Conservation (phyloP, 345 rosid species). For the Limnanthes douglasii region DNA sequence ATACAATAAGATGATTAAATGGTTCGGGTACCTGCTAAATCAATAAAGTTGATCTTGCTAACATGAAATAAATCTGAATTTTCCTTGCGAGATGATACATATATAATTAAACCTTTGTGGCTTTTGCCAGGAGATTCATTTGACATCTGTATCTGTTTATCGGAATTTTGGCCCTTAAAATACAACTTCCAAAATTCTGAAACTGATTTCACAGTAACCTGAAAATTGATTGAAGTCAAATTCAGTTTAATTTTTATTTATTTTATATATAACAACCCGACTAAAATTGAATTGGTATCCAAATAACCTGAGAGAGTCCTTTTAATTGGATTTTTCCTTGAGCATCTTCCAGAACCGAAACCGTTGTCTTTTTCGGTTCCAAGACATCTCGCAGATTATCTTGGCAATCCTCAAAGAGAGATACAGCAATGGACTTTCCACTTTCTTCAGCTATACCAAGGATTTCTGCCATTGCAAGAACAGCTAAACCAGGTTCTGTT, state of each 20-base stretch:
- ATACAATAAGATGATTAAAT: background rate
- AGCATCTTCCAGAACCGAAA: constrained; percentile 26
- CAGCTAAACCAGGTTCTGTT: constrained; percentile 30
- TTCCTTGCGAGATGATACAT: constrained; percentile 12
- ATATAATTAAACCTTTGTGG: constrained; percentile 46
- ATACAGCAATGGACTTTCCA: constrained; percentile 20
- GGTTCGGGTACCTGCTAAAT: constrained; percentile 41
- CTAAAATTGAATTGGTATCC: no score
- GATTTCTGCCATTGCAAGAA: constrained; percentile 29
- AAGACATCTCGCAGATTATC: constrained; percentile 41
- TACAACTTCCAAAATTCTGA: constrained; percentile 37
- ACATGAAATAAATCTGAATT: constrained; percentile 5
- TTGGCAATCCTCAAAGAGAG: constrained; percentile 35
- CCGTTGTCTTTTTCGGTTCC: constrained; percentile 24
- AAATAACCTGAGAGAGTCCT: constrained; percentile 83
- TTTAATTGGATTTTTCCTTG: constrained; percentile 47
- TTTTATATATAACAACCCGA: no score
- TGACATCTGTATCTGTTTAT: constrained; percentile 15
- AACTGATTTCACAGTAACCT: constrained; percentile 41
- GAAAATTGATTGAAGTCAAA: no score
- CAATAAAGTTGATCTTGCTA: constrained; percentile 66
- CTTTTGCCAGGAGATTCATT: constrained; percentile 20
- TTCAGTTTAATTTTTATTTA: no score
- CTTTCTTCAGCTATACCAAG: constrained; percentile 24
- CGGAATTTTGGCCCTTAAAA: constrained; percentile 10